These are phyloP conservation scores for Nepenthes gracilis DNA, from an alignment of 148 eudicot species.

Conservation along the genomic window DNA sequence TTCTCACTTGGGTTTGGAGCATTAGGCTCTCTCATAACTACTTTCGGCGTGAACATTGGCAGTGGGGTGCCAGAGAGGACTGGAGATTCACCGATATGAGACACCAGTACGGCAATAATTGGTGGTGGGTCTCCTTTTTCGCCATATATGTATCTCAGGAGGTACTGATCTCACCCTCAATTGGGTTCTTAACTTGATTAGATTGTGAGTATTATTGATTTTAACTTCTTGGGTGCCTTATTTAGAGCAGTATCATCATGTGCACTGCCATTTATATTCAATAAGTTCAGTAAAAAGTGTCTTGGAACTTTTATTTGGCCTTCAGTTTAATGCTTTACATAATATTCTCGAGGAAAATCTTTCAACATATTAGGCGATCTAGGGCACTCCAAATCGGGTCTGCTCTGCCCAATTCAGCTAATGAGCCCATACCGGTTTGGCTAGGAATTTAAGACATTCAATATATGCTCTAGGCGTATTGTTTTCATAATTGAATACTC, in stretches of 20 bases:
- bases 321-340: too few relatives aligned
- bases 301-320: too few relatives aligned
- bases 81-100: constrained; percentile 85
- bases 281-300: too few relatives aligned
- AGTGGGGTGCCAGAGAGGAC: constrained; percentile 89
- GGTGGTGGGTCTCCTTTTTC: constrained; percentile 97
- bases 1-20: constrained; percentile 76
- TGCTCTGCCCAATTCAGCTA: too few relatives aligned
- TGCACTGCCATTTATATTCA: too few relatives aligned
- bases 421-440: too few relatives aligned
- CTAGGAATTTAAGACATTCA: too few relatives aligned
- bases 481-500: too few relatives aligned
- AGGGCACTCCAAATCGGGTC: too few relatives aligned
- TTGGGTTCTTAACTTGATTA: neutral
- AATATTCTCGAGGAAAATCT: too few relatives aligned
- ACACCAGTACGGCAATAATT: constrained; percentile 45
- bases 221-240: neutral
- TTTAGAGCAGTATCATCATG: neutral
- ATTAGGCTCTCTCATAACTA: constrained; percentile 73
- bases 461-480: too few relatives aligned
- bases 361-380: too few relatives aligned
- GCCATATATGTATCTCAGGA: constrained; percentile 74
- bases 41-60: constrained; percentile 89
- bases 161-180: constrained; percentile 20
- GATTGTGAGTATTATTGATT: neutral